Evolutionary conservation across 805 yeast species (phyloP), one percentile per base, ranked within the genome.

Genomic region (Candida rishiriensis): DNA sequence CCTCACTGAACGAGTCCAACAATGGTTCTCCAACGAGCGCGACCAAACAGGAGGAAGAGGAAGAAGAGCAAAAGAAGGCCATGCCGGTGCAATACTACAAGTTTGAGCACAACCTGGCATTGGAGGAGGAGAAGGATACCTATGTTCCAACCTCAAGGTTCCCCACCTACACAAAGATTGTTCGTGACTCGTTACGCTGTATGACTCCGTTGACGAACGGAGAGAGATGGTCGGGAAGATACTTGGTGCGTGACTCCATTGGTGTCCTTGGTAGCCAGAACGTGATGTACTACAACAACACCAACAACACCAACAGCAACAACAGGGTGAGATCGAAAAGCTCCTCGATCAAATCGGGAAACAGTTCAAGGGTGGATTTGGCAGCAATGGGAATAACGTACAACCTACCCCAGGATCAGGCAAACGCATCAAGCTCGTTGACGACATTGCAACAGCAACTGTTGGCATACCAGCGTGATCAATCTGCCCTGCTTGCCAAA

Each of bases 191-290:
- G 6, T 50, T 66, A 6, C 42, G 69, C 13, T 66, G 71, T 43
- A 65, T 66, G 61, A 50, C 59, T 1, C 57, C 65, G 9, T 44
- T 66, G 41, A 26, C 55, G 1, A 54, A 62, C 8, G 60, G 59
- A 44, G 69, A 66, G 33, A 51, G 62, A 39, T 66, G 71, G 71
- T 49, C 64, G 2, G 67, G 67, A 14, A 50, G 52, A 18, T 57
- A 29, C 31, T 34, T 65, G 13, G 66, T 65, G 11, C 40, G 59
- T 9, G 65, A 61, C 35, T 44, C 53, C 0, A 17, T 41, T 12
- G 45, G 42, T 8, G 12, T 17, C 14, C 33, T 13, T 12, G 14
- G 14, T 30, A 30, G 14, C 14, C 33, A 13, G 14, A 30, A 30
- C 14, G 33, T n/a, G 10, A 12, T 30, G 13, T 30, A 12, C 9